phyloP scores from a whole-genome alignment of 495 filamentous ascomycete species.

The Neurospora hispaniola region DNA sequence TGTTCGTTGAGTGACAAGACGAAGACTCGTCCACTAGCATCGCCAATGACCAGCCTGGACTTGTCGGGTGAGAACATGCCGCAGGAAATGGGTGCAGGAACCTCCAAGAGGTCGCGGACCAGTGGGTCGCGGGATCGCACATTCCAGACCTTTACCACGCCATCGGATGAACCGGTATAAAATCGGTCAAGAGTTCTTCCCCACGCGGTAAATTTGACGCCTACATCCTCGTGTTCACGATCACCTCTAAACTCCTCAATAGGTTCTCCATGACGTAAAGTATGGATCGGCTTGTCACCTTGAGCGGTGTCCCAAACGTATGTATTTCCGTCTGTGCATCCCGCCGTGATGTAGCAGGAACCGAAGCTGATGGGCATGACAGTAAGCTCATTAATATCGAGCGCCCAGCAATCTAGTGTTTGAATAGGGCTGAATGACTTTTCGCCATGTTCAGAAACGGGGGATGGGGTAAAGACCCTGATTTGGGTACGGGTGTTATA shows the following conservation, averaged over 20 bases:
- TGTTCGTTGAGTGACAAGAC: conserved; percentile 45
- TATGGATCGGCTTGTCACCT: conserved; percentile 46
- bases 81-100: conserved; percentile 43
- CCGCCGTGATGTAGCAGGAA: conserved; percentile 59
- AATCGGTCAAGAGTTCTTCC: conserved; percentile 56
- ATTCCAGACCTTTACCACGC: conserved; percentile 79
- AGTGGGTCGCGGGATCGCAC: conserved; percentile 45
- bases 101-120: conserved; percentile 47
- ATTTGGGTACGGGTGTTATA: conserved; percentile 39
- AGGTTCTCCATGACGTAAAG: conserved; percentile 57
- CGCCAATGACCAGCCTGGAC: conserved; percentile 62
- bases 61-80: conserved; percentile 68
- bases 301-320: conserved; percentile 78
- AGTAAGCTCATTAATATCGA: conserved; percentile 81
- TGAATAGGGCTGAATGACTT: conserved; percentile 28
- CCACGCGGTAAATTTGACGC: conserved; percentile 76
- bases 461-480: conserved; percentile 28
- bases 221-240: conserved; percentile 63
- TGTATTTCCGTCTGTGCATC: conserved; percentile 72
- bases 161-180: conserved; percentile 88
- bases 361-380: conserved; percentile 40
- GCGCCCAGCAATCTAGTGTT: conserved; percentile 58
- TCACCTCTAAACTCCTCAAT: conserved; percentile 50
- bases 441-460: conserved; percentile 17
- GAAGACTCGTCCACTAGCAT: conserved; percentile 62